Conservation (phyloP, 1,284 basidiomycete species). For the Cryptococcus wingfieldii region DNA sequence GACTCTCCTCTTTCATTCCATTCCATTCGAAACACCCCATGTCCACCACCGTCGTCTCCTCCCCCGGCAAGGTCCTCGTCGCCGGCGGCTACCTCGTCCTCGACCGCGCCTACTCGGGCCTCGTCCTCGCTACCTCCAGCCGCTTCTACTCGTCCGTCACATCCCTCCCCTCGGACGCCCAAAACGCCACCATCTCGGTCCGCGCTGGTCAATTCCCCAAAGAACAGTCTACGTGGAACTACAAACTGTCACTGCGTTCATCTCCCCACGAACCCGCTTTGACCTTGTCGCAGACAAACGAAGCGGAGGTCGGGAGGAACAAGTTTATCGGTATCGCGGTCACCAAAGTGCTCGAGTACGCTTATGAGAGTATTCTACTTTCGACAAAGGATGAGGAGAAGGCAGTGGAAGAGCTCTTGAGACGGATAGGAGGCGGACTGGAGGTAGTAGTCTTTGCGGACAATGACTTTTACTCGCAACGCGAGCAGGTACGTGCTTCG, state of each 20-base stretch:
- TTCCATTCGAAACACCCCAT: neutral
- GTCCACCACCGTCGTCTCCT: slow-evolving; percentile 62
- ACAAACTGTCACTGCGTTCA: slow-evolving; percentile 51
- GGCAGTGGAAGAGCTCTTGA: slow-evolving; percentile 42
- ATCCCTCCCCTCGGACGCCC: slow-evolving; percentile 48
- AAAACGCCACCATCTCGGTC: slow-evolving; percentile 58
- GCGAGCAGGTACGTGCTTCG: slow-evolving; percentile 60
- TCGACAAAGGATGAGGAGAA: slow-evolving; percentile 44
- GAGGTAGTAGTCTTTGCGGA: slow-evolving; percentile 81
- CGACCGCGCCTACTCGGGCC: slow-evolving; percentile 73
- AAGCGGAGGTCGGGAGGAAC: slow-evolving; percentile 55
- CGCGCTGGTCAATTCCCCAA: slow-evolving; percentile 84
- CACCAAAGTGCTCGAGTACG: slow-evolving; percentile 67
- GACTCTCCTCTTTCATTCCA: neutral
- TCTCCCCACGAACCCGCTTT: slow-evolving; percentile 4
- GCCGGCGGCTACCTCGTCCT: slow-evolving; percentile 94
- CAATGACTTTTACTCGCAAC: slow-evolving; percentile 97
- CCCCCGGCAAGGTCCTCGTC: slow-evolving; percentile 91
- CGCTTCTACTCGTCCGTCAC: slow-evolving; percentile 73
- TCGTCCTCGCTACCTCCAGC: slow-evolving; percentile 84
- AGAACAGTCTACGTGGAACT: slow-evolving; percentile 66
- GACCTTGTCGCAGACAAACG: slow-evolving; percentile 14
- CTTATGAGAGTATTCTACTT: slow-evolving; percentile 56
- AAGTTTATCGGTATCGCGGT: slow-evolving; percentile 89
- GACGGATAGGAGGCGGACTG: slow-evolving; percentile 44